These are phyloP conservation scores for Phytophthora aleatoria DNA, from an alignment of 352 stramenopile genomes.

Conservation along the genomic window DNA sequence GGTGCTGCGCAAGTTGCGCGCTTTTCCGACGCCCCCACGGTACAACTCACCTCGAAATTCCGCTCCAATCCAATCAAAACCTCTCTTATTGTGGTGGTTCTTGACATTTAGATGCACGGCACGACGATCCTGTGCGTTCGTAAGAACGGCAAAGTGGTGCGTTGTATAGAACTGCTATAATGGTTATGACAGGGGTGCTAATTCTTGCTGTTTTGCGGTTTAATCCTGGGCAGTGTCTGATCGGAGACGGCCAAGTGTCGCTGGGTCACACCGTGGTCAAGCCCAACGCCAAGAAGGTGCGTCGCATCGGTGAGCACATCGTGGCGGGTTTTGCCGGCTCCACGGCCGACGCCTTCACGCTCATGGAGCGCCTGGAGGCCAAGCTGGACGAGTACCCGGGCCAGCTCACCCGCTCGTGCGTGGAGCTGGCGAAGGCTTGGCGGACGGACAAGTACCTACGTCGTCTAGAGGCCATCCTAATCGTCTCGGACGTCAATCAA, in stretches of 20 bases:
- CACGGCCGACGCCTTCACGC: conserved; percentile 98
- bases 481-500: conserved; percentile 96
- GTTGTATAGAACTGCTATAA: conserved; percentile 10
- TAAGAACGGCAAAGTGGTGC: conserved; percentile 97
- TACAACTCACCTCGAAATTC: conserved; percentile 18
- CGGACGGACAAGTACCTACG: conserved; percentile 99
- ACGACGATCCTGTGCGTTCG: conserved; percentile 99
- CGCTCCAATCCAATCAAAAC: not conserved
- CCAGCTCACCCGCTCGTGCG: conserved; percentile 96
- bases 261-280: conserved; percentile 97
- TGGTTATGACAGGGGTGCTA: not conserved
- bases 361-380: conserved; percentile 97
- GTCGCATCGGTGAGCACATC: conserved; percentile 94
- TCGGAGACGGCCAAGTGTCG: conserved; percentile 98
- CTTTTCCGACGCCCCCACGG: conserved; percentile 66
- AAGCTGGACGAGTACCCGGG: conserved; percentile 99
- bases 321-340: conserved; percentile 97
- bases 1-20: conserved; percentile 26
- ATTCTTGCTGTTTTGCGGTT: not conserved
- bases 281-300: conserved; percentile 98
- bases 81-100: not conserved
- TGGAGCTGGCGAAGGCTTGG: conserved; percentile 99
- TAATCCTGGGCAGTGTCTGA: conserved; percentile 80
- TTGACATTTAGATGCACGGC: conserved; percentile 81
- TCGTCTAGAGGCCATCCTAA: conserved; percentile 92